Conservation (phyloP, 306 rosid genomes). For the Vigna unguiculata region DNA sequence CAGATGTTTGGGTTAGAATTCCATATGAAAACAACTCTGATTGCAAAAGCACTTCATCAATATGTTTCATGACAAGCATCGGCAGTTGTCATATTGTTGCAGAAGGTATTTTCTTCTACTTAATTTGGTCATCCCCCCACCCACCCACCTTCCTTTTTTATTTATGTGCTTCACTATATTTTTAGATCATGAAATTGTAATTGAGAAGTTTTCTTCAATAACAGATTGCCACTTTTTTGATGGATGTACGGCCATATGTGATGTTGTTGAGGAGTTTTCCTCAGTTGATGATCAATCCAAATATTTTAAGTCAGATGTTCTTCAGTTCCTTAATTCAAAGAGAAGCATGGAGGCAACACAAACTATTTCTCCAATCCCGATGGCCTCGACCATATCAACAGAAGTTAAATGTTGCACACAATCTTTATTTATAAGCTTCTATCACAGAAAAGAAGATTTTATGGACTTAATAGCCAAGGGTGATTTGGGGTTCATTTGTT, state of each 20-base stretch:
- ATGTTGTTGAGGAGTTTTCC: constrained; percentile 65
- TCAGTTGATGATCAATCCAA: constrained; percentile 61
- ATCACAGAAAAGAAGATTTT: constrained; percentile 49
- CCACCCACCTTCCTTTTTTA: constrained; percentile 3
- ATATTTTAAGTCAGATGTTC: constrained; percentile 82
- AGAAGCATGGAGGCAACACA: constrained; percentile 50
- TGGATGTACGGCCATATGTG: constrained; percentile 72
- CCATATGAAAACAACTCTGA: constrained; percentile 58
- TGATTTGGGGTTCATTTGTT: constrained; percentile 62
- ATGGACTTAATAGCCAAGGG: constrained; percentile 58
- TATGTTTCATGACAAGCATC: constrained; percentile 66
- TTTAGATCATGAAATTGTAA: constrained; percentile 36
- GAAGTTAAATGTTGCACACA: constrained; percentile 67
- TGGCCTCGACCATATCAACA: constrained; percentile 49
- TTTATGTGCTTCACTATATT: constrained; percentile 15
- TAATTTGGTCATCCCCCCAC: not conserved
- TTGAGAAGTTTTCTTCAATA: constrained; percentile 17
- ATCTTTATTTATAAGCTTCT: constrained; percentile 60
- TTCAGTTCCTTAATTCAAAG: constrained; percentile 68
- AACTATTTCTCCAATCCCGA: constrained; percentile 46
- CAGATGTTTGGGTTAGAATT: constrained; percentile 86
- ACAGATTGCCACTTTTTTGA: constrained; percentile 61
- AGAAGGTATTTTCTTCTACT: constrained; percentile 60
- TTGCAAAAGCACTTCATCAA: constrained; percentile 45
- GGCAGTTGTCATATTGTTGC: constrained; percentile 67